Percentiles rank a stretch among this genome's conserved stretches.
These are phyloP conservation scores for Jacaranda copaia DNA, from an alignment of 257 asterid species.

Conservation along the genomic window DNA sequence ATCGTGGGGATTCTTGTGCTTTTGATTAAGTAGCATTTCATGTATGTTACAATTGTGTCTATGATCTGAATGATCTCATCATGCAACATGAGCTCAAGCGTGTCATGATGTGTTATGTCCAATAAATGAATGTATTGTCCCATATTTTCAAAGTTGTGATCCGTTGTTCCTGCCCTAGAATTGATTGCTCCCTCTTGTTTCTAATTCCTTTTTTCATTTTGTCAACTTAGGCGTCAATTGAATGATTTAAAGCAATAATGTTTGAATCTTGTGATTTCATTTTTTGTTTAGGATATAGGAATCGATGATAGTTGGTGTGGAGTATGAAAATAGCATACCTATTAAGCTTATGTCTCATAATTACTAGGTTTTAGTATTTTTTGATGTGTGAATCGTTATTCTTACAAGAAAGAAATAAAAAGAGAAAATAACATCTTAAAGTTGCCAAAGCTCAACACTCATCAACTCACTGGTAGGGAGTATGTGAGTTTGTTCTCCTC, in stretches of 20 bases:
- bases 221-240: neutral
- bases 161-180: neutral
- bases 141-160: neutral
- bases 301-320: slow-evolving; percentile 6
- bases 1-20: slow-evolving; percentile 20
- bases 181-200: neutral
- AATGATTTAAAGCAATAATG: neutral
- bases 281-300: neutral
- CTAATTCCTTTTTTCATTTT: no score
- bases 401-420: neutral
- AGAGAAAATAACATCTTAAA: slow-evolving; percentile 1
- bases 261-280: neutral
- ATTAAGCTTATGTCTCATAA: neutral
- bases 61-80: neutral
- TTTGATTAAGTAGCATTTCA: slow-evolving; percentile 9
- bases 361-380: slow-evolving; percentile 17
- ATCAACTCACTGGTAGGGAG: no score
- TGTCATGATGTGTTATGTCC: slow-evolving; percentile 12
- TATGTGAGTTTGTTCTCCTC: no score
- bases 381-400: neutral
- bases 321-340: neutral
- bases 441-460: neutral
- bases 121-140: slow-evolving; percentile 17
- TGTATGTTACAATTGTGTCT: slow-evolving; percentile 15
- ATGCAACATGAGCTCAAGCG: neutral